Base-by-base conservation (phyloP, 108 stramenopile genomes). In the Chaetoceros muelleri region DNA sequence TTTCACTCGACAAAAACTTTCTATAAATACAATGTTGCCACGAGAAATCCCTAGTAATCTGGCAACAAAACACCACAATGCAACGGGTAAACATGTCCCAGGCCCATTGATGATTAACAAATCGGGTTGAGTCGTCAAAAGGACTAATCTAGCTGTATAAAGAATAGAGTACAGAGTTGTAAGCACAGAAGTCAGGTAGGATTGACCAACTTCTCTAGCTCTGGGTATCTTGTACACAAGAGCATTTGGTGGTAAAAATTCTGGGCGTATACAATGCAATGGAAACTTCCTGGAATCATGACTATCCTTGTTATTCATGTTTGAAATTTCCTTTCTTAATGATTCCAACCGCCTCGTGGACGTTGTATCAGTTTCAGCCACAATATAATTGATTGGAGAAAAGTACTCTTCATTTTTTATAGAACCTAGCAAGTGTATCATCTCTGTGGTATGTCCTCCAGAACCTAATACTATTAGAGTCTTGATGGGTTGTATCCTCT, bases 401-500 rank as follows among this genome's bases (percentile, higher is more conserved):
- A 87, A 94, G 3, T 23, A n/a, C 3, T 65, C 30, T 21, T 59
- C 46, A 2, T 27, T 24, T 71, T 86, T 61, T 19, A 94, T 48
- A 21, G 67, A 30, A 48, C 75, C 44, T 0, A 86, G 29, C 64
- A 94, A 48, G 27, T 70, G 69, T 21, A 90, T 58, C 87, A 94
- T 90, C 76, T 94, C 93, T 28, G 84, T 88, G 21, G 88, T 90
- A 53, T 94, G 93, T 17, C 93, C 93, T 21, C 93, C 93, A 10
- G 84, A 86, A 10, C 91, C 91, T 46, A 93, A 48, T 20, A 93
- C 81, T 0, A 87, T 74, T 48, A 93, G 45, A 5, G 84, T 84
- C 30, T 73, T 72, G 23, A 78, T 59, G 18, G 77, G 71, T 28
- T 57, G n/a, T n/a, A n/a, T n/a, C n/a, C n/a, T n/a, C n/a, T n/a